Conservation (phyloP, 768 basidiomycete genomes). For the Rhodosporidiobolus sp. region DNA sequence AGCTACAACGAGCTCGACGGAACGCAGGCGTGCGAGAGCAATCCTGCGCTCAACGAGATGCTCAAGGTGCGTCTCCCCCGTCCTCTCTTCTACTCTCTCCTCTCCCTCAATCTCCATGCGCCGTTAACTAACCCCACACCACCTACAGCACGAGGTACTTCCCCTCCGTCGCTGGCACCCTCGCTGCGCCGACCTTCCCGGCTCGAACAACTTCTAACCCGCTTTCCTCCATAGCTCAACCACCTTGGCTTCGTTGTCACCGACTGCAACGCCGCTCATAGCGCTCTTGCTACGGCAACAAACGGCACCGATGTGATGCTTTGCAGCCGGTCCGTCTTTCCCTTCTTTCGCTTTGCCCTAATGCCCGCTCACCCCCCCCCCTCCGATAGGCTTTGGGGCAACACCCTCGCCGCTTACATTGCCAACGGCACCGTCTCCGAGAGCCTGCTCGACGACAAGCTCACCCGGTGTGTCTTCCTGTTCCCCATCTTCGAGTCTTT, state of each 20-base stretch:
- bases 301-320: slow-evolving; percentile 11
- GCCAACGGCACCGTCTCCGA: slow-evolving; percentile 10
- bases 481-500: background rate
- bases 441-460: slow-evolving; percentile 30
- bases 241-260: background rate
- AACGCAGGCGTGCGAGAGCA: slow-evolving; percentile 64
- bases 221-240: background rate
- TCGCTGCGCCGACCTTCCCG: too few species aligned
- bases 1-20: slow-evolving; percentile 27
- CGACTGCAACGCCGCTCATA: slow-evolving; percentile 12
- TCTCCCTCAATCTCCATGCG: background rate
- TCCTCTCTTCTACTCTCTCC: background rate
- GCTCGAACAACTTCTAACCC: too few species aligned
- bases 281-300: background rate
- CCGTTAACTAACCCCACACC: too few species aligned
- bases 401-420: background rate
- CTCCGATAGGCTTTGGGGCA: slow-evolving; percentile 16
- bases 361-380: too few species aligned
- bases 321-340: background rate
- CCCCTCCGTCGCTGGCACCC: too few species aligned
- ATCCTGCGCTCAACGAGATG: slow-evolving; percentile 67
- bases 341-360: background rate
- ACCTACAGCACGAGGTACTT: too few species aligned
- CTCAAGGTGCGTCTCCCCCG: slow-evolving; percentile 53
- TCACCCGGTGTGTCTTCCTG: background rate